Evolutionary conservation across 805 yeast species (phyloP).

Genomic region (Maudiozyma pseudohumilis): DNA sequence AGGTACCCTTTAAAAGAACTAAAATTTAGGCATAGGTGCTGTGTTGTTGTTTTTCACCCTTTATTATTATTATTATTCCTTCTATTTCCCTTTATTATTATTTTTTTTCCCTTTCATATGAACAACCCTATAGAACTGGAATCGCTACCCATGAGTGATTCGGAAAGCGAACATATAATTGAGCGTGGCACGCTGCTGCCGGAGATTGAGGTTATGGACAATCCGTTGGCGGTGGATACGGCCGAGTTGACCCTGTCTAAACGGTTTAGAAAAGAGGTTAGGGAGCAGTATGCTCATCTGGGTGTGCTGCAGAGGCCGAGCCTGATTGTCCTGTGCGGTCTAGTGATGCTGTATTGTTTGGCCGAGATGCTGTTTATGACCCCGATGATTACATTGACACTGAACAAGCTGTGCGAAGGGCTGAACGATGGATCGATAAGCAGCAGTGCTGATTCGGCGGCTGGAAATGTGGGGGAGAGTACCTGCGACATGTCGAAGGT

Average conservation of each 20-base stretch:
- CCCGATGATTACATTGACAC: constrained; percentile 30
- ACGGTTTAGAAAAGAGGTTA: constrained; percentile 41
- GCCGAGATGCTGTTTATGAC: constrained; percentile 33
- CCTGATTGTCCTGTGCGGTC: constrained; percentile 37
- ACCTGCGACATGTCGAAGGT: constrained; percentile 33
- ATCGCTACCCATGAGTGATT: not conserved
- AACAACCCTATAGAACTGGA: too few relatives aligned
- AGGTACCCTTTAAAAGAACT: too few relatives aligned
- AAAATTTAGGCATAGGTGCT: too few relatives aligned
- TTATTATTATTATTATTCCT: too few relatives aligned
- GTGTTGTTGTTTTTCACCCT: too few relatives aligned
- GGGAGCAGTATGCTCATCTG: constrained; percentile 31
- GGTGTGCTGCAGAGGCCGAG: constrained; percentile 41
- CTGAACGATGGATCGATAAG: constrained; percentile 25
- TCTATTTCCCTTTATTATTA: too few relatives aligned
- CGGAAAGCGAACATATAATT: not conserved
- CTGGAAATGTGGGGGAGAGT: not conserved
- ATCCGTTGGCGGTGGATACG: constrained; percentile 3
- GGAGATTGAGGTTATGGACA: constrained; percentile 2
- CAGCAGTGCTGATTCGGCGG: not conserved
- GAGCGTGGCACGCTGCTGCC: not conserved
- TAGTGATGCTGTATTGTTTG: constrained; percentile 36
- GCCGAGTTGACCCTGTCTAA: constrained; percentile 10
- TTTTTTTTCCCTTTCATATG: too few relatives aligned
- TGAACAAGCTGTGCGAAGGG: constrained; percentile 34